Conservation (phyloP, 2,329 filamentous ascomycete species). For the Fusarium avenaceum region DNA sequence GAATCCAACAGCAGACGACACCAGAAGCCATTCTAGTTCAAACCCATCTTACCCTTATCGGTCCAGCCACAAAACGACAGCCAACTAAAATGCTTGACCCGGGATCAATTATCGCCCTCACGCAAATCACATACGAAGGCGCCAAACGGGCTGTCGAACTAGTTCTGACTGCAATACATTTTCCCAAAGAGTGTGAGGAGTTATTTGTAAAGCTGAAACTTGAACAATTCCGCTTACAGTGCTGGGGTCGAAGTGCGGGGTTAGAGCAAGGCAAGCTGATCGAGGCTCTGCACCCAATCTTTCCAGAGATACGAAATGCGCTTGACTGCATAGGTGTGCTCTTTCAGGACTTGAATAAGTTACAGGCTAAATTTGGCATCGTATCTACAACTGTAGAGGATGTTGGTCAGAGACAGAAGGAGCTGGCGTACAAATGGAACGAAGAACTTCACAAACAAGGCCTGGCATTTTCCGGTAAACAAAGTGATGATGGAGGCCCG, state of each 20-base stretch:
- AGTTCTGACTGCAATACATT: not conserved
- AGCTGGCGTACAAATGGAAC: not conserved
- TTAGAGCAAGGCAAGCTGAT: slow-evolving; percentile 2
- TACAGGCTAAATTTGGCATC: not conserved
- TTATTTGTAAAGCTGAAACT: slow-evolving; percentile 1
- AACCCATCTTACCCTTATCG: too few relatives aligned
- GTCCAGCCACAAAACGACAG: not conserved
- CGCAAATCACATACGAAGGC: slow-evolving; percentile 4
- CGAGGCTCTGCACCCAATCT: not conserved
- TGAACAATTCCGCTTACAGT: slow-evolving; percentile 4
- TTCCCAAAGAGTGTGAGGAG: slow-evolving; percentile 1
- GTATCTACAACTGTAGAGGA: not conserved
- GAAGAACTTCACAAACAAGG: not conserved
- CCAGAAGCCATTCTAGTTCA: too few relatives aligned
- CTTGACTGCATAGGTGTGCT: not conserved
- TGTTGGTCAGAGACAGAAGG: not conserved
- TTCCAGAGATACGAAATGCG: not conserved
- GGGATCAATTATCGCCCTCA: slow-evolving; percentile 2
- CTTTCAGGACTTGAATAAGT: not conserved
- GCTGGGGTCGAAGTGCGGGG: slow-evolving; percentile 14
- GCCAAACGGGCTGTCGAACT: slow-evolving; percentile 2
- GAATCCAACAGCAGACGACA: too few relatives aligned
- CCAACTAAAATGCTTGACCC: not conserved
- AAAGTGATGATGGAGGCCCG: not conserved
- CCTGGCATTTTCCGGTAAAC: not conserved